A percentile compares a stretch with the other conserved stretches of the same genome.
Conservation (phyloP, 164 flowering plant species). For the Santalum album region DNA sequence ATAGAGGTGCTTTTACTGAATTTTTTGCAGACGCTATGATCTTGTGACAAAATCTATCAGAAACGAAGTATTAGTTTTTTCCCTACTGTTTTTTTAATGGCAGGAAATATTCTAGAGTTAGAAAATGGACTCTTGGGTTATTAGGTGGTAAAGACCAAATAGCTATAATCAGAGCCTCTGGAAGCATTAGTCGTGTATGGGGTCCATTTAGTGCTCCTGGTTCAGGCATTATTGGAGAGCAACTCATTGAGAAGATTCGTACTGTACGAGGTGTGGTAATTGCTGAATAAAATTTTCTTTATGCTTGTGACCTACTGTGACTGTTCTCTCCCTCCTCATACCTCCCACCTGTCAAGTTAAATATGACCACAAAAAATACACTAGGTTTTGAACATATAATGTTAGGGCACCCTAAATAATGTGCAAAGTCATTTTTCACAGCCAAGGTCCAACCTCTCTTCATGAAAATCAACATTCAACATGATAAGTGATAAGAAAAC, state of each 20-base stretch:
- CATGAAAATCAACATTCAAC: too few relatives aligned
- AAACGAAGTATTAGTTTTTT: background rate
- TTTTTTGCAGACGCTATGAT: background rate
- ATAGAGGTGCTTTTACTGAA: background rate
- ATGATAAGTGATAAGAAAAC: too few relatives aligned
- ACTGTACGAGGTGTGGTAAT: conserved; percentile 34
- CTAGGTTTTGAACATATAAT: too few relatives aligned
- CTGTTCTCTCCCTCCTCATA: too few relatives aligned
- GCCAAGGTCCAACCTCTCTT: too few relatives aligned
- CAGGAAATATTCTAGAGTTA: conserved; percentile 79
- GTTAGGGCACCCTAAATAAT: too few relatives aligned
- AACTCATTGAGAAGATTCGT: conserved; percentile 64
- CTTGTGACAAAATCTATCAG: background rate
- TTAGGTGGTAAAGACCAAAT: conserved; percentile 61
- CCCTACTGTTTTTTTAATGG: background rate
- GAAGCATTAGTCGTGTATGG: conserved; percentile 73
- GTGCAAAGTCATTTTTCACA: too few relatives aligned
- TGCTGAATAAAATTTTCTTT: background rate
- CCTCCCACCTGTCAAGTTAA: too few relatives aligned
- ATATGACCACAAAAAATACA: too few relatives aligned
- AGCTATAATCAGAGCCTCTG: conserved; percentile 90
- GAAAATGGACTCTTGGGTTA: conserved; percentile 83
- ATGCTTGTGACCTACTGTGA: too few relatives aligned
- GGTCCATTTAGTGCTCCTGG: conserved; percentile 49
- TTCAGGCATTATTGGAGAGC: conserved; percentile 68